Evolutionary conservation across 2,329 filamentous ascomycete species (phyloP), one percentile per base, ranked within the genome.

Genomic region (Harringtonia lauricola): DNA sequence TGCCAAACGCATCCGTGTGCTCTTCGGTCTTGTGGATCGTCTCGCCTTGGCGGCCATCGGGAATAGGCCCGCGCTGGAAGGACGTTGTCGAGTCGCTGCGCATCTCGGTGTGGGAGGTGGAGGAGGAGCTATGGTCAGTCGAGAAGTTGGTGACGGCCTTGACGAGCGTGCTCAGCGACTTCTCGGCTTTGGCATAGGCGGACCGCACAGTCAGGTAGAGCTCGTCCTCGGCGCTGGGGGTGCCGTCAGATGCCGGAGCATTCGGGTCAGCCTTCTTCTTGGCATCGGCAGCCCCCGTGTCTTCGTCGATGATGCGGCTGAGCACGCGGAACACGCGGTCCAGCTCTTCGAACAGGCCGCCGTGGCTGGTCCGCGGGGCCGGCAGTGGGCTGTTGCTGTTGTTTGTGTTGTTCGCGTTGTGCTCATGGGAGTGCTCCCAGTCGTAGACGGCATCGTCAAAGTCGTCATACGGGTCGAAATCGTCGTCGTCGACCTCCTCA

Each of bases 1-100:
- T 65, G 28, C 68, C 69, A 41, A 60, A 61, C 8, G 54, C 50
- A 51, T 72, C 68, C 5, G 66, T 59, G 41, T 64, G 61, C 47
- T 71, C 64, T 5, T 66, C 59, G 22, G 58, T 64, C 2, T 58
- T 61, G 44, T 58, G 57, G 22, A 64, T 55, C 22, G 61, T 58
- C 42, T 61, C 41, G 28, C 44, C 43, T 10, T 42, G 36, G 8
- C 31, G 36, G 3, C 19, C 26, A 21, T 36, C 17, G 21, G 42
- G 22, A 10, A n/a, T 14, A 8, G 17, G 41, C 18, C 10, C 46
- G 29, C 28, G 36, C 38, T 17, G 29, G 38, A 9, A 12, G n/a
- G n/a, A 22, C 4, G 13, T 13, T 8, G n/a, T n/a, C n/a, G n/a
- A n/a, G n/a, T 15, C 6, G 12, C 18, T n/a, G 17, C 44, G 33